phyloP scores from a whole-genome alignment of 345 rosid species.

The Syzygium aqueum region DNA sequence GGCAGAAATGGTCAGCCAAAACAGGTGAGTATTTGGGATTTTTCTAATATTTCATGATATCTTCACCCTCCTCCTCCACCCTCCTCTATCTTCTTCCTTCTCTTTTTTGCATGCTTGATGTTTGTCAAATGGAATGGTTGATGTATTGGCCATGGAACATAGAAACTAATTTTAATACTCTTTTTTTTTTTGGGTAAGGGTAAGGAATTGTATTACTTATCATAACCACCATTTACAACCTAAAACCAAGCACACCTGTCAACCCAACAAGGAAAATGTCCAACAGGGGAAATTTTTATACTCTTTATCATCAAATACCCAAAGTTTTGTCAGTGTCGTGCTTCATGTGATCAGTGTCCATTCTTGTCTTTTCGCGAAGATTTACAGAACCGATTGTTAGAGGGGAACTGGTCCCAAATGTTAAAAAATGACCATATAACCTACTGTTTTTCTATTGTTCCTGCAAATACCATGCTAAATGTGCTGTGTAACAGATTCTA shows the following conservation, averaged over 20 bases:
- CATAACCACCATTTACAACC: no score
- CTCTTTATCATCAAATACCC: background rate
- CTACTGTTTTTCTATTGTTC: background rate
- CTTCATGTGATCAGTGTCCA: background rate
- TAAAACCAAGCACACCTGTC: no score
- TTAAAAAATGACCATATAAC: background rate
- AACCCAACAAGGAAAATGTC: no score
- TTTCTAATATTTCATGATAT: background rate
- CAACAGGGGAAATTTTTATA: no score
- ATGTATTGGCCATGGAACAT: background rate
- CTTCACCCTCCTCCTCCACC: background rate
- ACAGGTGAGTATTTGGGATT: constrained; percentile 13
- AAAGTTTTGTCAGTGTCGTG: background rate
- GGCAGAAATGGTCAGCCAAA: constrained; percentile 39
- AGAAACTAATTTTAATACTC: background rate
- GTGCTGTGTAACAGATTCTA: background rate
- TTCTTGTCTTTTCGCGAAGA: background rate
- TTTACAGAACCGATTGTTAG: background rate
- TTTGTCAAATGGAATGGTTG: background rate
- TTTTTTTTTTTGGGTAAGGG: no score
- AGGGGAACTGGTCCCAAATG: background rate
- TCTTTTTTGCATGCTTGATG: background rate
- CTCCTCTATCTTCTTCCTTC: background rate
- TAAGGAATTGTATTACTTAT: no score
- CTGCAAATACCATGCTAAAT: background rate